Base-by-base conservation (phyloP, 2,329 filamentous ascomycete genomes). In the Fusarium sp. region DNA sequence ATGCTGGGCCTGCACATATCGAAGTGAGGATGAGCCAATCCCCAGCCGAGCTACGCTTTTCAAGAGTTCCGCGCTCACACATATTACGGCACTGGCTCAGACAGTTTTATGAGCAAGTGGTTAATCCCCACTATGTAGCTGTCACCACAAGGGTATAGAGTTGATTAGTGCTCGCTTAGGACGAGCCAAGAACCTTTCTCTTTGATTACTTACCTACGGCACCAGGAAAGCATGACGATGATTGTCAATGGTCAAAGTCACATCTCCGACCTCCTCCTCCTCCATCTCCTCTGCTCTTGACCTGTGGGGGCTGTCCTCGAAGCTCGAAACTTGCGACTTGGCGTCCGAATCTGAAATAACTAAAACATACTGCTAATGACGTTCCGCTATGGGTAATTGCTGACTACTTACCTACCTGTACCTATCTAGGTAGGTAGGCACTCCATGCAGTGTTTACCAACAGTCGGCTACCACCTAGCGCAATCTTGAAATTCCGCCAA, bases 101-200 rank as follows among this genome's bases (percentile, higher is more conserved):
- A 40, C 32, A 68, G 44, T 44, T 52, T 34, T 50, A 25, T 20
- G 30, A 51, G 32, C 10, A 67, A 62, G 69, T 70, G 71, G 71
- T 66, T 63, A 44, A 65, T 63, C 67, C 66, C 73, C 72, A 70
- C 72, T 62, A 44, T 53, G 60, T 59, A 52, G 70, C 60, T 75
- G 70, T 75, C 73, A 73, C 70, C 73, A 45, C 70, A 52, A 52
- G 58, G 69, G 67, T 52, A 42, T 63, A 71, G 61, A 74, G 63
- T 73, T 67, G 69, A 58, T 51, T 65, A 64, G 61, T 57, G 56
- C 62, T 73, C 58, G 62, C 62, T 71, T 73, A 66, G 24, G 58
- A 38, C 52, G 57, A 40, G 59, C 60, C 59, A 50, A 57, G 50
- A 53, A 55, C 55, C 24, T 50, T 49, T 66, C 45, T 44, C 52